Evolutionary conservation across 768 basidiomycete genomes (phyloP).

Genomic region (Hericium erinaceus): DNA sequence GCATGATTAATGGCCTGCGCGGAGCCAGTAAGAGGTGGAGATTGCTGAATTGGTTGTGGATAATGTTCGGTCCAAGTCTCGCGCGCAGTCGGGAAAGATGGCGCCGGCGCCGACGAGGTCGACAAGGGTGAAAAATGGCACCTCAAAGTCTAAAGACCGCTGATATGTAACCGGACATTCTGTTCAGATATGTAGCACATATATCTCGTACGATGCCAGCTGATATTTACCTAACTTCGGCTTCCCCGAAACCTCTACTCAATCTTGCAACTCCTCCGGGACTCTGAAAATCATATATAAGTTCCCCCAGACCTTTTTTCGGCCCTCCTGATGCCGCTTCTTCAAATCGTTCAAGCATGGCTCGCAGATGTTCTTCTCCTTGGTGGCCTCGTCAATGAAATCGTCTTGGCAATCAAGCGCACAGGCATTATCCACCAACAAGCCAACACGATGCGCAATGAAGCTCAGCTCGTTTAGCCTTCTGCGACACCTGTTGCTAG

Average conservation of each 20-base stretch:
- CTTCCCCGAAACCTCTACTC: too few species aligned
- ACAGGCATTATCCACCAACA: neutral
- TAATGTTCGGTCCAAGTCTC: too few species aligned
- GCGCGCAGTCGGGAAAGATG: too few species aligned
- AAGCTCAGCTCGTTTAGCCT: neutral
- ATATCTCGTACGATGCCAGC: slow-evolving; percentile 25
- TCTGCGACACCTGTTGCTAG: too few species aligned
- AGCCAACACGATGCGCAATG: neutral
- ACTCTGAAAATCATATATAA: neutral
- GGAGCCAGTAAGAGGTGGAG: too few species aligned
- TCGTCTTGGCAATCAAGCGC: neutral
- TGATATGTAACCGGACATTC: too few species aligned
- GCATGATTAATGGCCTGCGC: too few species aligned
- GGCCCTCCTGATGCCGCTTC: neutral
- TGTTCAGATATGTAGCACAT: too few species aligned
- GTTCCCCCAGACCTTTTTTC: neutral
- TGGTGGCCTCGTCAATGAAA: neutral
- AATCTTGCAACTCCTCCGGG: neutral
- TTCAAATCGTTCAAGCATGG: neutral
- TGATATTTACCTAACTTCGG: too few species aligned
- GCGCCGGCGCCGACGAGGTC: too few species aligned
- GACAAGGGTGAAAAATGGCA: neutral
- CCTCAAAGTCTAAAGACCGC: too few species aligned
- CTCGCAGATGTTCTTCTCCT: neutral
- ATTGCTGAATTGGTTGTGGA: too few species aligned